Evolutionary conservation across 129 eudicot species (phyloP).

Genomic region (Lonicera japonica): DNA sequence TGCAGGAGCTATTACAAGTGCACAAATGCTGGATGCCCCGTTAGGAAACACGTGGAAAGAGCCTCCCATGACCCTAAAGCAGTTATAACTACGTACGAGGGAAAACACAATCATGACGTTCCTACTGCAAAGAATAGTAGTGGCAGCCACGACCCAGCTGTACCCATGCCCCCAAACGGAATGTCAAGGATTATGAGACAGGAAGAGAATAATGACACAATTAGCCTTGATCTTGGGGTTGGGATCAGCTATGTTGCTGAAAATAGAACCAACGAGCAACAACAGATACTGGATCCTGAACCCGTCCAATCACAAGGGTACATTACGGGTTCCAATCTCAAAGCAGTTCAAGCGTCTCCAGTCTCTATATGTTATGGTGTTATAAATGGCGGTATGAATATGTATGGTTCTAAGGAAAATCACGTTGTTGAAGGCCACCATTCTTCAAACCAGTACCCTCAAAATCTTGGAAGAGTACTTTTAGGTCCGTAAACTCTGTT

Average conservation of each 20-base stretch:
- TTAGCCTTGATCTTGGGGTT: conserved; percentile 85
- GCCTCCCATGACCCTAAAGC: conserved; percentile 97
- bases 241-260: conserved; percentile 38
- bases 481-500: conserved; percentile 39
- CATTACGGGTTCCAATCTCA: conserved; percentile 23
- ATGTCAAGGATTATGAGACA: conserved; percentile 36
- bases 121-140: conserved; percentile 52
- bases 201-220: conserved; percentile 33
- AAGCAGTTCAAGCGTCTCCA: conserved; percentile 35
- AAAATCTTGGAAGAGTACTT: conserved; percentile 50
- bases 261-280: conserved; percentile 26
- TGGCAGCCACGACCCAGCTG: conserved; percentile 49
- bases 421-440: conserved; percentile 40
- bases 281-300: conserved; percentile 21
- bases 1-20: conserved; percentile 93
- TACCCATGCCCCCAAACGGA: conserved; percentile 20
- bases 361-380: conserved; percentile 37
- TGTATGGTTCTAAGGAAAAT: conserved; percentile 51
- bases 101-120: conserved; percentile 92
- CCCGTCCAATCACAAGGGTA: conserved; percentile 25
- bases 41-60: conserved; percentile 83
- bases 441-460: conserved; percentile 49
- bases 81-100: conserved; percentile 93
- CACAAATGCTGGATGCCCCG: conserved; percentile 78
- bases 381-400: conserved; percentile 45